Conservation (phyloP, 805 yeast genomes). For the Kregervanrija delftensis region DNA sequence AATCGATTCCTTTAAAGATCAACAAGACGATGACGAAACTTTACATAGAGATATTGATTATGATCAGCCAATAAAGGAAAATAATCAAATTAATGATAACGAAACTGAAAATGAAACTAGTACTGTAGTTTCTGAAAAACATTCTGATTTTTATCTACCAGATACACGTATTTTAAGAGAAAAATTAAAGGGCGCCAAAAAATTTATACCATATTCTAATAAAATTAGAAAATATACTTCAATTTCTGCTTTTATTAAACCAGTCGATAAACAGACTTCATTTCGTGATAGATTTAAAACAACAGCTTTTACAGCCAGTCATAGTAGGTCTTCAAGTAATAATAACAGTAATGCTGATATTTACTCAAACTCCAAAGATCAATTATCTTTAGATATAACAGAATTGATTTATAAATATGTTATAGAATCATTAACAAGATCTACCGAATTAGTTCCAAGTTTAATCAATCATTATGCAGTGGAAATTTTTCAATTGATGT, state of each 20-base stretch:
- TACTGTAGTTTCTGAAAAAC: background rate
- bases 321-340: constrained; percentile 5
- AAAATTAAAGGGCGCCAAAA: constrained; percentile 9
- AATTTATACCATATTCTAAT: constrained; percentile 11
- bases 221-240: constrained; percentile 21
- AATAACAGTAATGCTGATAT: constrained; percentile 9
- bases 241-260: constrained; percentile 42
- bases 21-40: constrained; percentile 9
- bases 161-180: constrained; percentile 10
- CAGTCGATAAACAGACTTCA: constrained; percentile 38
- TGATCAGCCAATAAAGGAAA: background rate
- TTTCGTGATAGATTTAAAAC: constrained; percentile 21
- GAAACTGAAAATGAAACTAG: background rate
- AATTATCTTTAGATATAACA: constrained; percentile 38
- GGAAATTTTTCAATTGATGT: constrained; percentile 59
- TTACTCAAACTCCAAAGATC: constrained; percentile 9
- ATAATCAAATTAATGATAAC: background rate
- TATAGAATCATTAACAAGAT: constrained; percentile 72
- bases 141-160: constrained; percentile 8
- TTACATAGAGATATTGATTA: background rate
- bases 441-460: constrained; percentile 63
- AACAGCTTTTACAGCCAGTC: background rate
- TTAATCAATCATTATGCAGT: constrained; percentile 55
- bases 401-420: constrained; percentile 62
- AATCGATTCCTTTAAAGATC: constrained; percentile 20